Percentiles rank a stretch among this genome's conserved stretches.
Conservation (phyloP, 768 basidiomycete genomes). For the Mycena epipterygia region DNA sequence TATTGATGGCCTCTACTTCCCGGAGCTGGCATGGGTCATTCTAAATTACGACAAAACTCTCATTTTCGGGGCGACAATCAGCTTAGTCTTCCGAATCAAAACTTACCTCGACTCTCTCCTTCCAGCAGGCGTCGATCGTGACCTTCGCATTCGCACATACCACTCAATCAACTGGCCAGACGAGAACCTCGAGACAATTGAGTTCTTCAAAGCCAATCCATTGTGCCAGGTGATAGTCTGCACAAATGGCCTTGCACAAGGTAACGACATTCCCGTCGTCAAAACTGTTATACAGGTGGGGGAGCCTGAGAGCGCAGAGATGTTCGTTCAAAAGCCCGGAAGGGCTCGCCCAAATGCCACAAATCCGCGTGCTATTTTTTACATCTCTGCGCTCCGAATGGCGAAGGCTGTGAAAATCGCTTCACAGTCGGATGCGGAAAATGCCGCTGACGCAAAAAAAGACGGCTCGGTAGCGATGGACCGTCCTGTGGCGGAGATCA, state of each 20-base stretch:
- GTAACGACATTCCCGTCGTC: conserved; percentile 2
- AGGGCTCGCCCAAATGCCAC: background rate
- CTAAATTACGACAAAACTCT: background rate
- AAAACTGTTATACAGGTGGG: conserved; percentile 17
- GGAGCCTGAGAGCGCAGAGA: conserved; percentile 6
- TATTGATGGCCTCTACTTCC: conserved; percentile 35
- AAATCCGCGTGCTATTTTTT: conserved; percentile 12
- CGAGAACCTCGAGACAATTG: background rate
- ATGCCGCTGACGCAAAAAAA: conserved; percentile 3
- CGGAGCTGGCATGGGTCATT: conserved; percentile 44
- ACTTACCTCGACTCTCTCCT: background rate
- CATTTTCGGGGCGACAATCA: background rate
- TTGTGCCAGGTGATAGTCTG: conserved; percentile 4
- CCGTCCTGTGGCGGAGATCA: background rate
- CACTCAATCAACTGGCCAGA: background rate
- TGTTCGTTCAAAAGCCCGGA: conserved; percentile 14
- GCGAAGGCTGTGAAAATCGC: background rate
- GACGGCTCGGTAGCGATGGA: background rate
- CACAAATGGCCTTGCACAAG: conserved; percentile 3
- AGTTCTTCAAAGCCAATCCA: background rate
- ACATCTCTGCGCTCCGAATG: background rate
- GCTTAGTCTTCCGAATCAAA: background rate
- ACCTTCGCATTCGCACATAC: background rate
- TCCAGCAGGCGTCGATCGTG: background rate
- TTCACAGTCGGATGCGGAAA: conserved; percentile 6